Conservation (phyloP, 2,329 filamentous ascomycete species). For the Phialocephala subalpina region DNA sequence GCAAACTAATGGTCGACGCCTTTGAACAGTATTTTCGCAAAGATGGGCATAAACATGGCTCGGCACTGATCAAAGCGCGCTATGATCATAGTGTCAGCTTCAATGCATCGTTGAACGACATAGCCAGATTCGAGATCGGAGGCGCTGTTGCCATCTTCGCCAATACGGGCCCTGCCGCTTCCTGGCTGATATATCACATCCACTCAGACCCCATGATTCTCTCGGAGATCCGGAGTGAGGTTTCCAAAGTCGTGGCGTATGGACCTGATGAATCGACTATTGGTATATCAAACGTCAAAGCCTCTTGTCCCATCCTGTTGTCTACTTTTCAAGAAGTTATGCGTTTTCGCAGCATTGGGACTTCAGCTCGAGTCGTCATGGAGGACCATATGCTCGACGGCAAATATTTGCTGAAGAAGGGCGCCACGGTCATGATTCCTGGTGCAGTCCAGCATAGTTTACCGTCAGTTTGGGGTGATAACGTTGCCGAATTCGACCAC, state of each 20-base stretch:
- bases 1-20: constrained; percentile 46
- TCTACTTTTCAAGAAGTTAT: constrained; percentile 53
- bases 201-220: constrained; percentile 45
- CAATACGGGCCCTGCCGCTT: constrained; percentile 49
- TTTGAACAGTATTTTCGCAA: constrained; percentile 50
- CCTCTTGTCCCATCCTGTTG: constrained; percentile 47
- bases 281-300: constrained; percentile 1
- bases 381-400: constrained; percentile 46
- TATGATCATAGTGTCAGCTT: constrained; percentile 42
- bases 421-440: constrained; percentile 46
- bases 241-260: not conserved
- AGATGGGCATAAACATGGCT: constrained; percentile 49
- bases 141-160: constrained; percentile 50
- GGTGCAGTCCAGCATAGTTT: constrained; percentile 42
- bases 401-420: constrained; percentile 48
- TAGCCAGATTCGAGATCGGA: constrained; percentile 51
- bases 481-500: constrained; percentile 45
- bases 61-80: constrained; percentile 47
- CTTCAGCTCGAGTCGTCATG: constrained; percentile 47
- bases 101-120: constrained; percentile 46
- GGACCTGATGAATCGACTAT: too few relatives aligned
- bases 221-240: constrained; percentile 39
- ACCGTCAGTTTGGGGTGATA: constrained; percentile 44
- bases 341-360: constrained; percentile 48
- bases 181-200: constrained; percentile 52